Conservation (phyloP, 1,284 basidiomycete species). For the Vanrija sp. region DNA sequence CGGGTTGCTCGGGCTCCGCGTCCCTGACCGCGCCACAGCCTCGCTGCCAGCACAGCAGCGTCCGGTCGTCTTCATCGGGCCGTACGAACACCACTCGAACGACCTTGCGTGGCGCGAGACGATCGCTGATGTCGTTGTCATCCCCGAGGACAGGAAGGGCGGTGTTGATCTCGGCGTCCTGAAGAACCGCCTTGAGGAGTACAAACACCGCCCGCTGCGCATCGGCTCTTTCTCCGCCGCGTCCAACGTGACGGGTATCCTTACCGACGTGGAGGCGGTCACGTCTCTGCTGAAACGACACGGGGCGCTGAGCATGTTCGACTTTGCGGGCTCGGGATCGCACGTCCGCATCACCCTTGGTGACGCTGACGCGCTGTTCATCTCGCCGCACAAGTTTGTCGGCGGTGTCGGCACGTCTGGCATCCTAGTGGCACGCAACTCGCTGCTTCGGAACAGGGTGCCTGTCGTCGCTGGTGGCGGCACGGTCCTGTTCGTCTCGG, state of each 20-base stretch:
- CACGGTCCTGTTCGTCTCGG: conserved; percentile 5
- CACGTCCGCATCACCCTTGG: conserved; percentile 3
- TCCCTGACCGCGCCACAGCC: background rate
- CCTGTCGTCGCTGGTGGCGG: conserved; percentile 9
- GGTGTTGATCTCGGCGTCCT: background rate
- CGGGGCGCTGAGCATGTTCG: conserved; percentile 4
- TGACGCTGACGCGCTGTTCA: conserved; percentile 10
- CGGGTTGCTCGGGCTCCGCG: background rate
- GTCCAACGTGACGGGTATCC: conserved; percentile 12
- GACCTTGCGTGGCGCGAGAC: conserved; percentile 10
- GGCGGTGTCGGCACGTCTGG: conserved; percentile 9
- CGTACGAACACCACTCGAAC: conserved; percentile 17
- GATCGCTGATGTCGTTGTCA: conserved; percentile 5
- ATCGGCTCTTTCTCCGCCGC: conserved; percentile 15
- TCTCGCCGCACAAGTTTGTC: conserved; percentile 13
- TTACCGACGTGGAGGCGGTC: conserved; percentile 5
- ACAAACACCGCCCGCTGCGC: background rate
- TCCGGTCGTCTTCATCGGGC: conserved; percentile 11
- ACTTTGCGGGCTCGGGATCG: conserved; percentile 6
- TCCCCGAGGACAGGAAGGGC: background rate
- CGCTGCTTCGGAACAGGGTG: background rate
- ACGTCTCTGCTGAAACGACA: conserved; percentile 2
- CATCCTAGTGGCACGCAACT: conserved; percentile 6
- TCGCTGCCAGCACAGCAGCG: background rate
- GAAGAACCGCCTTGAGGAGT: background rate